Base-by-base conservation (phyloP, 2,329 filamentous ascomycete species). In the Exophiala xenobiotica region DNA sequence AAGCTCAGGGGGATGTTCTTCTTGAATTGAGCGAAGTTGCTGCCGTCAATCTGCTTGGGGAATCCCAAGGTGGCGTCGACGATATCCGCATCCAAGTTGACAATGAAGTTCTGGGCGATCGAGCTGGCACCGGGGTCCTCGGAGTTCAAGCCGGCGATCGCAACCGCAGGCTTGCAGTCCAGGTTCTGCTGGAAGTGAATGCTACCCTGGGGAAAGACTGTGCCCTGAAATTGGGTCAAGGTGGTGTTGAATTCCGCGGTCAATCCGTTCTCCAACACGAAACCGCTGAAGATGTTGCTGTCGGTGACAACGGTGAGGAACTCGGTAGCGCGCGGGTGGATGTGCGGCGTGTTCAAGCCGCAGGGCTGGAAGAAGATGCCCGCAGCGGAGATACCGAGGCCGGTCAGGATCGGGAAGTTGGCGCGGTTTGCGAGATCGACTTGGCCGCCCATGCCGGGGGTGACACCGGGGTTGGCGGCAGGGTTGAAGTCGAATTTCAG, bases 101-200 rank as follows among this genome's bases (percentile, higher is more conserved):
- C 33, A 55, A 81, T 76, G 43, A 76, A 69, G 61, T 75, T 73
- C 61, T 81, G 73, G 31, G 75, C 73, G 42, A 75, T 64, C 64
- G 78, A 52, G 49, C 48, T 57, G 33, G 59, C 61, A 42, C 61
- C 61, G 18, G 61, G 72, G 52, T 77, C 74, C 46, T 72, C 73
- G 14, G 52, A 63, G 66, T 71, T 74, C 18, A 77, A 63, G 1
- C 67, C 64, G 1, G 74, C 72, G 18, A 76, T 68, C 53, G 74
- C 75, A 2, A 66, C 67, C 2, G 74, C 72, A 1, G 64, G 61
- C n/a, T 70, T 60, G 62, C 75, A 78, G 44, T 67, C 67, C 26
- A 69, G 64, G 65, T 78, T 77, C 67, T 76, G 70, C 59, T 77
- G 72, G 63, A 69, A 76, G 59, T 78, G 75, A 53, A 77, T 75